Evolutionary conservation across 208 protist genomes (phyloP).

Genomic region (Crithidia thermophila): DNA sequence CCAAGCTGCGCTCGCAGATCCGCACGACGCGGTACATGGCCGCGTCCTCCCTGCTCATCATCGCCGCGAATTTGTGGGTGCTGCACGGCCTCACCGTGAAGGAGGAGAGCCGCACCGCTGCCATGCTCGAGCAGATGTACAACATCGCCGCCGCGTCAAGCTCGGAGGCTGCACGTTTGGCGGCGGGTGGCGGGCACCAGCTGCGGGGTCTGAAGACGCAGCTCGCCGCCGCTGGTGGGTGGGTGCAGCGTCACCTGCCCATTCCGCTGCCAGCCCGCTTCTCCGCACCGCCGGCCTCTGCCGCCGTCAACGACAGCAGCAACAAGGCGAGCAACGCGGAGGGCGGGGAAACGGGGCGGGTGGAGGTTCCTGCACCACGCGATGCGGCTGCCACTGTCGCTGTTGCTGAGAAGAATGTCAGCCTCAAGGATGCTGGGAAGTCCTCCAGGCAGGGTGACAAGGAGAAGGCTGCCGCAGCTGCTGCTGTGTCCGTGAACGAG

Average conservation of each 20-base stretch:
- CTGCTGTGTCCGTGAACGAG: background rate
- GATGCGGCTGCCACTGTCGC: background rate
- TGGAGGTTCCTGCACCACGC: background rate
- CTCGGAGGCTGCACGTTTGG: background rate
- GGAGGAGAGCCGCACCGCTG: constrained; percentile 36
- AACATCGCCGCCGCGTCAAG: constrained; percentile 21
- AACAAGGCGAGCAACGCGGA: no score
- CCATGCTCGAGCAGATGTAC: constrained; percentile 49
- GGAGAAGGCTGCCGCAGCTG: background rate
- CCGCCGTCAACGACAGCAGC: no score
- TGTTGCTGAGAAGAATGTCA: background rate
- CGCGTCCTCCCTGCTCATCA: constrained; percentile 25
- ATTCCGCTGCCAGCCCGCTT: no score
- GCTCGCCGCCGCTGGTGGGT: constrained; percentile 2
- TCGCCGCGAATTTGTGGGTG: constrained; percentile 39
- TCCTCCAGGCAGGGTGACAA: no score
- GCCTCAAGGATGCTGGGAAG: no score
- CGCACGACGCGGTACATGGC: constrained; percentile 42
- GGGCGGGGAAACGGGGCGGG: background rate
- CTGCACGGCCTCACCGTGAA: constrained; percentile 20
- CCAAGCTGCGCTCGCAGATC: constrained; percentile 45
- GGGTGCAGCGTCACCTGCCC: constrained; percentile 13
- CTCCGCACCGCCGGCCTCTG: background rate
- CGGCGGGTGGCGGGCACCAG: background rate
- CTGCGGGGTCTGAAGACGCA: constrained; percentile 4